Conservation (phyloP, 2,329 filamentous ascomycete genomes). For the Teratosphaeriaceae sp. region DNA sequence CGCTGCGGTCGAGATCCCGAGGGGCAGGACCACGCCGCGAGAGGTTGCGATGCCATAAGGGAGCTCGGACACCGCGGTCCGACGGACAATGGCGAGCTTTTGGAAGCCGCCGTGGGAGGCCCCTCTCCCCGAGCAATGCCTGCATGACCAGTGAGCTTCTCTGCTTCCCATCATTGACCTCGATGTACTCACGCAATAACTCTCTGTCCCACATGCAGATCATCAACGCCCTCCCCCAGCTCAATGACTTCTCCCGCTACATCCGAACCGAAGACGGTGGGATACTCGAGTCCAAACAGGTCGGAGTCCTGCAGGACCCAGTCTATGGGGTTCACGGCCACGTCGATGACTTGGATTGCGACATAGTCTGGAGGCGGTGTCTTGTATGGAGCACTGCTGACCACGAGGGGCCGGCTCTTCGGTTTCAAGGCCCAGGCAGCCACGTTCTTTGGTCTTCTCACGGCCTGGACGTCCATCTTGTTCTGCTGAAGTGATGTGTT, state of each 20-base stretch:
- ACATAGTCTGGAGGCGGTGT: constrained; percentile 31
- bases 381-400: constrained; percentile 34
- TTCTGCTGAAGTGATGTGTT: neutral
- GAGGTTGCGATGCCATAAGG: constrained; percentile 33
- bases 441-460: constrained; percentile 17
- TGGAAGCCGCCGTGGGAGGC: constrained; percentile 24
- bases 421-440: constrained; percentile 25
- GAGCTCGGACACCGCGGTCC: constrained; percentile 31
- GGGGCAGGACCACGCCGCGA: constrained; percentile 26
- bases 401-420: too few relatives aligned
- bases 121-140: constrained; percentile 6
- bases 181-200: constrained; percentile 32
- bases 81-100: constrained; percentile 27
- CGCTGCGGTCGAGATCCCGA: constrained; percentile 16
- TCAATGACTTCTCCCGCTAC: constrained; percentile 42
- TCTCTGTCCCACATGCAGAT: constrained; percentile 40
- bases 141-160: too few relatives aligned
- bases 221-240: constrained; percentile 39
- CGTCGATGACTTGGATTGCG: constrained; percentile 32
- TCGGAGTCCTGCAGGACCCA: constrained; percentile 31
- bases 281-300: constrained; percentile 28
- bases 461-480: constrained; percentile 2
- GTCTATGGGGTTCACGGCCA: constrained; percentile 40
- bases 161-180: constrained; percentile 4
- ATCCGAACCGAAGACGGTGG: constrained; percentile 36